Conservation (phyloP, 2,329 filamentous ascomycete genomes). For the Canariomyces notabilis region DNA sequence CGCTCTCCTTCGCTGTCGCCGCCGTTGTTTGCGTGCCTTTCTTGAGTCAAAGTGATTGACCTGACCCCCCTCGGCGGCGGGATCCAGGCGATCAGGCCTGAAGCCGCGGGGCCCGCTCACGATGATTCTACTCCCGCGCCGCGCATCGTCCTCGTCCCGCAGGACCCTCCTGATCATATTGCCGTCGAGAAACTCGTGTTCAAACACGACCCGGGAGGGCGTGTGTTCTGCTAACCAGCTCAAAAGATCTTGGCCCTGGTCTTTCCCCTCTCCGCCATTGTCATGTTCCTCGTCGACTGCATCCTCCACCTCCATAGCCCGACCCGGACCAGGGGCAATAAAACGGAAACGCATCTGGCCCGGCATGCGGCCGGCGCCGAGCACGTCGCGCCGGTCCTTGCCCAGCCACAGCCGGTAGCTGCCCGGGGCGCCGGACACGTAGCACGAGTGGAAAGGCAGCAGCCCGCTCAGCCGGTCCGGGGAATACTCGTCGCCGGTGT, state of each 20-base stretch:
- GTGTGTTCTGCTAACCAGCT: not conserved
- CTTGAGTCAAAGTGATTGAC: not conserved
- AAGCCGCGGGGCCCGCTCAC: not conserved
- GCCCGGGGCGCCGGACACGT: slow-evolving; percentile 37
- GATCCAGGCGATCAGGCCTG: not conserved
- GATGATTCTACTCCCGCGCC: not conserved
- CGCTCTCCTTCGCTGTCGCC: not conserved
- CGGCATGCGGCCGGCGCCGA: slow-evolving; percentile 38
- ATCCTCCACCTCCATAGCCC: not conserved
- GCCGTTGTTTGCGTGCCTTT: too few relatives aligned
- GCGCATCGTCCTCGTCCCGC: slow-evolving; percentile 16
- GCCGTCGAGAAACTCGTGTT: slow-evolving; percentile 17
- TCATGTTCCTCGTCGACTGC: too few relatives aligned
- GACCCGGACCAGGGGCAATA: slow-evolving; percentile 4
- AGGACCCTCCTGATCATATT: slow-evolving; percentile 3
- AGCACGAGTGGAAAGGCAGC: slow-evolving; percentile 39
- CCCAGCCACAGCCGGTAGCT: slow-evolving; percentile 36
- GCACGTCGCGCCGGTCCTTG: slow-evolving; percentile 39
- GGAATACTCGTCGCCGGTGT: not conserved
- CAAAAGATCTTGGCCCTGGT: not conserved
- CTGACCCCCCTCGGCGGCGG: not conserved
- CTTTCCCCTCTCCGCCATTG: not conserved
- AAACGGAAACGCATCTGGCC: slow-evolving; percentile 28
- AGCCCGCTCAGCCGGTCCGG: slow-evolving; percentile 36
- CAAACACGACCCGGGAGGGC: slow-evolving; percentile 20